These are phyloP conservation scores for Podaxis carcinomalis DNA, from an alignment of 768 basidiomycete genomes.

Conservation along the genomic window DNA sequence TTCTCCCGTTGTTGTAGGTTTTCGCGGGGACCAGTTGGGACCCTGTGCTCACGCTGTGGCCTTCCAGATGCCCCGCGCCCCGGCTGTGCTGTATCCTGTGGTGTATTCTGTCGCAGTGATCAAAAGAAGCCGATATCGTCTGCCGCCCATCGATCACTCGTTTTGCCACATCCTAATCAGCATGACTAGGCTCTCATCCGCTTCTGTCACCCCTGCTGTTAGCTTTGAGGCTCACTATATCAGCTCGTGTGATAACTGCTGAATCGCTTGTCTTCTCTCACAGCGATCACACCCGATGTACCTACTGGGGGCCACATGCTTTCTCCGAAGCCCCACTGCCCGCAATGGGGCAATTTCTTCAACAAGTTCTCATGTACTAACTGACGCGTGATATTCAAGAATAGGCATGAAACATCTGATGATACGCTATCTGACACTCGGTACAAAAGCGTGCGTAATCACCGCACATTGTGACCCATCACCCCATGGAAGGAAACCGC, in stretches of 20 bases:
- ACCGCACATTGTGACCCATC: too few relatives aligned
- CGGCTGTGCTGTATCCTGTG: background rate
- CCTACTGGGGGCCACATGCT: background rate
- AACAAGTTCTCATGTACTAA: background rate
- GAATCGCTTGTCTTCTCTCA: too few relatives aligned
- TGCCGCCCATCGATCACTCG: background rate
- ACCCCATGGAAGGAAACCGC: too few relatives aligned
- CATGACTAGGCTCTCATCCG: background rate
- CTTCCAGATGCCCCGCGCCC: background rate
- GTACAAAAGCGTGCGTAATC: too few relatives aligned
- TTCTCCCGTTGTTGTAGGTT: too few relatives aligned
- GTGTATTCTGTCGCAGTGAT: background rate
- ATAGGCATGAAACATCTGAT: background rate
- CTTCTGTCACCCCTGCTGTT: background rate
- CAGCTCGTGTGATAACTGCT: too few relatives aligned
- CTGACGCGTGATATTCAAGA: background rate
- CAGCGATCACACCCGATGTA: too few relatives aligned
- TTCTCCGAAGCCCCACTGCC: too few relatives aligned
- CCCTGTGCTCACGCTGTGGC: background rate
- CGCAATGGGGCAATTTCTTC: background rate
- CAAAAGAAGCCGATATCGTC: background rate
- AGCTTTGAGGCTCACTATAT: background rate
- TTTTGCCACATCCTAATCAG: background rate
- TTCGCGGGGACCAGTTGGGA: background rate
- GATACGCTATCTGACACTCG: background rate